These are phyloP conservation scores for Russula virescens DNA, from an alignment of 768 basidiomycete species.

Conservation along the genomic window DNA sequence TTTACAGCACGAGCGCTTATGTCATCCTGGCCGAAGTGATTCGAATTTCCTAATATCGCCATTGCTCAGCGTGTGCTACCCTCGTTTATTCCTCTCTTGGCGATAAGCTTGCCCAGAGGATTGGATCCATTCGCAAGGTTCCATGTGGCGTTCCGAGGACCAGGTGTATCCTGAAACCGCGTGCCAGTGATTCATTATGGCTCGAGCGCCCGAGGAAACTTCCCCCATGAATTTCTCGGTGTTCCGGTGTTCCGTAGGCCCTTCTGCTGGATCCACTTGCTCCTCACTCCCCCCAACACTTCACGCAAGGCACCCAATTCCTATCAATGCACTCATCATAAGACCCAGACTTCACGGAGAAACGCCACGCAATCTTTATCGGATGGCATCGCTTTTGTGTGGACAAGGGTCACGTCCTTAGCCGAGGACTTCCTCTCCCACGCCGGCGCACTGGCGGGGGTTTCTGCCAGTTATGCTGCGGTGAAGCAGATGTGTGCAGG, in stretches of 20 bases:
- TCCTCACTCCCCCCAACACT: not conserved
- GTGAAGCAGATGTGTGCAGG: not conserved
- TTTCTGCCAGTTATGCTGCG: not conserved
- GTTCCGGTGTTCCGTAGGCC: not conserved
- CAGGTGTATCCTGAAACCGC: not conserved
- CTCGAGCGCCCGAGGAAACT: conserved; percentile 6
- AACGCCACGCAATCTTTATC: conserved; percentile 11
- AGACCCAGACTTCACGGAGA: not conserved
- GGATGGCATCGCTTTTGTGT: not conserved
- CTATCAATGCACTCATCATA: not conserved
- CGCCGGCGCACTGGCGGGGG: conserved; percentile 13
- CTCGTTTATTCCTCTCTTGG: not conserved
- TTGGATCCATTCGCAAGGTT: not conserved
- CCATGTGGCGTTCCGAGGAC: conserved; percentile 9
- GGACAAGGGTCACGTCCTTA: not conserved
- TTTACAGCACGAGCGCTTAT: not conserved
- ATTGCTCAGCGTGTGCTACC: not conserved
- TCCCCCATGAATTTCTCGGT: conserved; percentile 1
- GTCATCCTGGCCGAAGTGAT: not conserved
- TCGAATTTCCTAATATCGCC: not conserved
- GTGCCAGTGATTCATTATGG: not conserved
- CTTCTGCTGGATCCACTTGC: not conserved
- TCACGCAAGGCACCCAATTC: not conserved
- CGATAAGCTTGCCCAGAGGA: not conserved
- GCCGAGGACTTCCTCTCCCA: not conserved